These are phyloP conservation scores for Aureobasidium sp. DNA, from an alignment of 2,329 filamentous ascomycete genomes.

Conservation along the genomic window DNA sequence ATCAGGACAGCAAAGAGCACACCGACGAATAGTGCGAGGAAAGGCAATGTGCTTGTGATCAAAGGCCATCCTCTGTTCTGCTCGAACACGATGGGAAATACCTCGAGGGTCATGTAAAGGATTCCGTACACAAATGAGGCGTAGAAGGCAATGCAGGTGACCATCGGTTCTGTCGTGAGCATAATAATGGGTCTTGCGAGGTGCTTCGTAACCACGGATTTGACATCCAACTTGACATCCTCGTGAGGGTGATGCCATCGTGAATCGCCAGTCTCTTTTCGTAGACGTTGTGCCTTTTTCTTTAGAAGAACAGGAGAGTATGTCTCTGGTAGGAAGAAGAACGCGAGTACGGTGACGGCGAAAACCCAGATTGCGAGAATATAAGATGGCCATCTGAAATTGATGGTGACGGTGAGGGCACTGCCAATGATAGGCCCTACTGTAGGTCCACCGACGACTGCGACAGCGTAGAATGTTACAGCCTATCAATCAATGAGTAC, in stretches of 20 bases:
- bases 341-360: conserved; percentile 21
- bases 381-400: conserved; percentile 43
- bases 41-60: conserved; percentile 39
- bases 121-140: conserved; percentile 42
- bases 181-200: conserved; percentile 37
- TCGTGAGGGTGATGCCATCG: conserved; percentile 42
- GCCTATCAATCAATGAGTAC: conserved; percentile 19
- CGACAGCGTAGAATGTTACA: conserved; percentile 34
- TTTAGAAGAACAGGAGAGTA: conserved; percentile 35
- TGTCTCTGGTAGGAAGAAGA: conserved; percentile 33
- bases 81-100: conserved; percentile 42
- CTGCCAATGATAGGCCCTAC: conserved; percentile 39
- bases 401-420: conserved; percentile 31
- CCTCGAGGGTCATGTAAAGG: conserved; percentile 41
- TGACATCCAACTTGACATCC: conserved; percentile 33
- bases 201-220: conserved; percentile 38
- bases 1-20: conserved; percentile 35
- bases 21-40: conserved; percentile 40
- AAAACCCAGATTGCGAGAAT: conserved; percentile 37
- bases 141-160: conserved; percentile 39
- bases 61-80: conserved; percentile 37
- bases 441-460: conserved; percentile 35
- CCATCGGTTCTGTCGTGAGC: conserved; percentile 43
- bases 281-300: conserved; percentile 32
- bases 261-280: conserved; percentile 33